These are phyloP conservation scores for Saprolegnia parasitica DNA, from an alignment of 352 stramenopile species.

Conservation along the genomic window DNA sequence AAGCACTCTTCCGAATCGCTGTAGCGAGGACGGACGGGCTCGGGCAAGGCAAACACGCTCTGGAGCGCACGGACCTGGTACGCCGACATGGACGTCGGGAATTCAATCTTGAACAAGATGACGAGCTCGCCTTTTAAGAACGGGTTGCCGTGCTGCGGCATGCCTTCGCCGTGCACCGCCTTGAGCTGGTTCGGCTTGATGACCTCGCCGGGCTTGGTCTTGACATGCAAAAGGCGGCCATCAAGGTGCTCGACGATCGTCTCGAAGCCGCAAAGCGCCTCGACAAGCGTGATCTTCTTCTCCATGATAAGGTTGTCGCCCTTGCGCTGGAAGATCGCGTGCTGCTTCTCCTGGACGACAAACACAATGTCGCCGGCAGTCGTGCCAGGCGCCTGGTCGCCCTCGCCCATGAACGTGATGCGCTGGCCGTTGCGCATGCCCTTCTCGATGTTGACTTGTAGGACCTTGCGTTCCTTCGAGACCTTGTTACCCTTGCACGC, in stretches of 20 bases:
- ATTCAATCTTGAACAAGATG: slow-evolving; percentile 96
- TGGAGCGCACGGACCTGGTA: slow-evolving; percentile 55
- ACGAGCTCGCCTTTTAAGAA: slow-evolving; percentile 98
- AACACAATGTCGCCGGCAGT: slow-evolving; percentile 98
- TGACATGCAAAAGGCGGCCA: slow-evolving; percentile 88
- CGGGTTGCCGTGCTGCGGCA: too few species aligned
- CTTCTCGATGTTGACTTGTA: slow-evolving; percentile 98
- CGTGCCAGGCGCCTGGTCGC: slow-evolving; percentile 92
- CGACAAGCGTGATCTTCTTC: slow-evolving; percentile 93
- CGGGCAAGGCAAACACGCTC: slow-evolving; percentile 51
- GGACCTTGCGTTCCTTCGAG: slow-evolving; percentile 95
- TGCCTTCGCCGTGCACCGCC: slow-evolving; percentile 92
- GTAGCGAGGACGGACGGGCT: slow-evolving; percentile 41
- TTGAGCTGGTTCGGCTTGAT: slow-evolving; percentile 93
- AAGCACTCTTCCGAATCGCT: slow-evolving; percentile 70
- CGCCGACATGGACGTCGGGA: slow-evolving; percentile 88
- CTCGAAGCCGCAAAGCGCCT: slow-evolving; percentile 88
- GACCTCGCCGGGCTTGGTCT: slow-evolving; percentile 89
- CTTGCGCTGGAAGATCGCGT: slow-evolving; percentile 96
- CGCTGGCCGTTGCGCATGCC: slow-evolving; percentile 97
- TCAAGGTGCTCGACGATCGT: slow-evolving; percentile 93
- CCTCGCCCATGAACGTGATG: slow-evolving; percentile 96
- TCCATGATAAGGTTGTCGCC: slow-evolving; percentile 95
- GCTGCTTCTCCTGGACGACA: too few species aligned
- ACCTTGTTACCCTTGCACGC: slow-evolving; percentile 92